A percentile compares a stretch with the other conserved stretches of the same genome.
Evolutionary conservation across 1,139 yeast genomes (phyloP).

Genomic region (Debaryomyces nepalensis): DNA sequence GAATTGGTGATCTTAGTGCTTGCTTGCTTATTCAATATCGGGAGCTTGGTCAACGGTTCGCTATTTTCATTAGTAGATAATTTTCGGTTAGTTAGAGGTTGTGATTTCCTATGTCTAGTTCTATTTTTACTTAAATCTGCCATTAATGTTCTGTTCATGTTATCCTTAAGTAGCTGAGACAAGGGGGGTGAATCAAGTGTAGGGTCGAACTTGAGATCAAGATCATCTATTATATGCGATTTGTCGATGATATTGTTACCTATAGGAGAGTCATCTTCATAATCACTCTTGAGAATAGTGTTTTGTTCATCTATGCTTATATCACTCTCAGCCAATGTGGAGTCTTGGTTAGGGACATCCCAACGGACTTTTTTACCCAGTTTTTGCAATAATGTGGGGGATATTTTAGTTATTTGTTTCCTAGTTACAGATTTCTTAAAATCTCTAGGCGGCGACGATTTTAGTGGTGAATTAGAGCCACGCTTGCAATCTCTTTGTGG

Average conservation of each 20-base stretch:
- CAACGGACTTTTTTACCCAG: conserved; percentile 40
- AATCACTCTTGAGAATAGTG: conserved; percentile 25
- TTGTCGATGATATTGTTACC: conserved; percentile 25
- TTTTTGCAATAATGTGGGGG: conserved; percentile 20
- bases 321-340: conserved; percentile 35
- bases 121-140: conserved; percentile 6
- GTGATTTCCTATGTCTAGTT: conserved; percentile 5
- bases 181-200: conserved; percentile 38
- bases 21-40: conserved; percentile 42
- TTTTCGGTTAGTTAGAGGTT: conserved; percentile 25
- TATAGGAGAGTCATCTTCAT: conserved; percentile 35
- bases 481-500: conserved; percentile 26
- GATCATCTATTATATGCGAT: conserved; percentile 28
- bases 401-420: conserved; percentile 19
- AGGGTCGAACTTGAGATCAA: conserved; percentile 37
- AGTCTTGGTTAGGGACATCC: conserved; percentile 40
- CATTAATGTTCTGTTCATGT: conserved; percentile 10
- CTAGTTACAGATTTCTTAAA: conserved; percentile 25
- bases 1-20: conserved; percentile 27
- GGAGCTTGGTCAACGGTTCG: conserved; percentile 24
- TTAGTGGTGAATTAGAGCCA: conserved; percentile 35
- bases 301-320: conserved; percentile 31
- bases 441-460: conserved; percentile 34
- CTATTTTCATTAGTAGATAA: conserved; percentile 21
- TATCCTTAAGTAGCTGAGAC: conserved; percentile 7